phyloP scores from a whole-genome alignment of 306 rosid species.

The Ochetophila trinervis region DNA sequence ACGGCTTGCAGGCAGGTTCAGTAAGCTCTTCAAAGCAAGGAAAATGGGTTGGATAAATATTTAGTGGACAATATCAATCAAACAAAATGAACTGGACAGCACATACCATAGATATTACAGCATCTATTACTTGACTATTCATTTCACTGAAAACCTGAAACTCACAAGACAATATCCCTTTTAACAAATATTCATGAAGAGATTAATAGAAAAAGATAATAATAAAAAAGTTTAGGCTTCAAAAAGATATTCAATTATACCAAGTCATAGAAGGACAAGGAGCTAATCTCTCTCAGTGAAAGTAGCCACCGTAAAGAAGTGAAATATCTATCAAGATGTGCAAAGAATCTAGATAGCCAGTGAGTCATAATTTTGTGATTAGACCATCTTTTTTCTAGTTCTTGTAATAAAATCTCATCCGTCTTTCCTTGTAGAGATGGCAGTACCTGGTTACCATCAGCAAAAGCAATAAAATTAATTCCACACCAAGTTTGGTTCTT shows the following conservation, averaged over 20 bases:
- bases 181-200: not conserved
- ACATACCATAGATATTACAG: conserved; percentile 54
- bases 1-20: no score
- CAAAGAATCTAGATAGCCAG: conserved; percentile 52
- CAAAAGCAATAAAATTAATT: not conserved
- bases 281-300: conserved; percentile 47
- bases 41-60: no score
- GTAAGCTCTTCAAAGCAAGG: no score
- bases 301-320: conserved; percentile 39
- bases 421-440: conserved; percentile 61
- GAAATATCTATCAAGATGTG: conserved; percentile 46
- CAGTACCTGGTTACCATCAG: conserved; percentile 65
- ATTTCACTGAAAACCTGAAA: conserved; percentile 51
- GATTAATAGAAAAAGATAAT: not conserved
- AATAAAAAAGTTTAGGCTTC: not conserved
- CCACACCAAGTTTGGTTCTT: no score
- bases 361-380: conserved; percentile 58
- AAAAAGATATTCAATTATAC: conserved; percentile 34
- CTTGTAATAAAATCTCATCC: conserved; percentile 52
- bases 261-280: conserved; percentile 49
- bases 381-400: conserved; percentile 64
- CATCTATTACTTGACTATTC: conserved; percentile 48
- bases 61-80: no score
- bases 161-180: not conserved
- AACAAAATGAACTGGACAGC: not conserved